Conservation (phyloP, 2,329 filamentous ascomycete species). For the Xylariaceae sp. region DNA sequence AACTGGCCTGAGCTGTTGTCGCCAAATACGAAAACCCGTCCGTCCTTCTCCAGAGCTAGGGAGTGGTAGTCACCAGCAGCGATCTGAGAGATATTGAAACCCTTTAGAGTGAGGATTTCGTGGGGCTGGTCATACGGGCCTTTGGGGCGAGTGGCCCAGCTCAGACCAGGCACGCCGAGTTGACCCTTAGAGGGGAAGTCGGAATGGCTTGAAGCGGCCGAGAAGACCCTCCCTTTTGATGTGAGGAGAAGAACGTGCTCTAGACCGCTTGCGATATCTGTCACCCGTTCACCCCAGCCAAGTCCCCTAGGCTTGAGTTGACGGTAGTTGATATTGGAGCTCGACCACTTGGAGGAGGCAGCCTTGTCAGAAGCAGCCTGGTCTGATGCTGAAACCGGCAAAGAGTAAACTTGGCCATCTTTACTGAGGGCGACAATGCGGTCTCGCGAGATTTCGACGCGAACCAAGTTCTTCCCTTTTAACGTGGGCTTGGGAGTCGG, state of each 20-base stretch:
- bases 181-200: constrained; percentile 79
- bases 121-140: constrained; percentile 79
- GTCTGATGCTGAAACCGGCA: constrained; percentile 70
- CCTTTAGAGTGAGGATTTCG: constrained; percentile 66
- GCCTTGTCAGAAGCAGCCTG: constrained; percentile 60
- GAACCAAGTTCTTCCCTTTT: constrained; percentile 72
- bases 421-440: constrained; percentile 74
- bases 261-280: constrained; percentile 68
- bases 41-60: constrained; percentile 67
- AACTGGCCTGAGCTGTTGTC: constrained; percentile 91
- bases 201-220: constrained; percentile 73
- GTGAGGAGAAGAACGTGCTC: constrained; percentile 87
- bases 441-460: constrained; percentile 72
- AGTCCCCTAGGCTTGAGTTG: constrained; percentile 61
- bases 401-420: constrained; percentile 74
- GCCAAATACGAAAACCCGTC: constrained; percentile 79
- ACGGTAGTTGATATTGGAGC: constrained; percentile 61
- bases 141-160: constrained; percentile 69
- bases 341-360: constrained; percentile 59
- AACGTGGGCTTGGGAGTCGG: constrained; percentile 65
- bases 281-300: constrained; percentile 65
- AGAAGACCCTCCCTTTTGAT: constrained; percentile 78
- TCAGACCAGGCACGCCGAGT: constrained; percentile 77
- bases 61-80: constrained; percentile 86
- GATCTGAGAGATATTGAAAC: constrained; percentile 66